Conservation (phyloP, 2,329 filamentous ascomycete genomes). For the Setomelanomma holmii region DNA sequence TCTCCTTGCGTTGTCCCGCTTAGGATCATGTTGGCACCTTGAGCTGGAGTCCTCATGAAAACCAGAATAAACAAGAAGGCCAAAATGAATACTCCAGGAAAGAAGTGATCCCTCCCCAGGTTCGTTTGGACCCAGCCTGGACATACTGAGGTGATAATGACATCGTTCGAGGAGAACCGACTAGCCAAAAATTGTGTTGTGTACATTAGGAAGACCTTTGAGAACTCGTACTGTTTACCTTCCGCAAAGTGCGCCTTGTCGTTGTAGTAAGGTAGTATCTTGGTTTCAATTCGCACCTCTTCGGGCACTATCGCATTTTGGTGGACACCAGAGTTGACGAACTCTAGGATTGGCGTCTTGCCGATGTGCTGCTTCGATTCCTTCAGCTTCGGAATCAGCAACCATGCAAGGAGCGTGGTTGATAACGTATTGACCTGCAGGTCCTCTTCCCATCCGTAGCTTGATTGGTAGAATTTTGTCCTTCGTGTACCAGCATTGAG, state of each 20-base stretch:
- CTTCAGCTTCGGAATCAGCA: constrained; percentile 54
- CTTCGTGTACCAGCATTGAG: constrained; percentile 50
- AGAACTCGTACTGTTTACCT: constrained; percentile 36
- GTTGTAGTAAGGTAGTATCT: constrained; percentile 42
- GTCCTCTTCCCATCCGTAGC: constrained; percentile 51
- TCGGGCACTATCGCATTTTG: constrained; percentile 31
- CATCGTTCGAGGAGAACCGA: constrained; percentile 33
- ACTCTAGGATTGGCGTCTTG: constrained; percentile 39
- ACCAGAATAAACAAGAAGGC: constrained; percentile 26
- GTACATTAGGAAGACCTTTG: constrained; percentile 48
- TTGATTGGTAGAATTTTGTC: constrained; percentile 27
- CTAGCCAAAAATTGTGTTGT: constrained; percentile 37
- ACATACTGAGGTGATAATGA: constrained; percentile 47
- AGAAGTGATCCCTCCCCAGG: constrained; percentile 40
- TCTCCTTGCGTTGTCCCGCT: constrained; percentile 46
- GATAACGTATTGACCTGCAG: constrained; percentile 67
- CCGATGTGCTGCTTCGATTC: constrained; percentile 27
- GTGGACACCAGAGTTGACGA: constrained; percentile 44
- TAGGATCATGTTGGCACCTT: constrained; percentile 41
- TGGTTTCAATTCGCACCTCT: constrained; percentile 26
- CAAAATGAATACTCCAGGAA: constrained; percentile 34
- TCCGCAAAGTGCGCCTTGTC: constrained; percentile 32
- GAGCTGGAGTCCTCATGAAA: constrained; percentile 32
- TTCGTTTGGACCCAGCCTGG: constrained; percentile 41
- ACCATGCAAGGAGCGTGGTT: constrained; percentile 61